Evolutionary conservation across 208 protist species (phyloP), one percentile per base, ranked within the genome.

Genomic region (Trypanosoma mega): DNA sequence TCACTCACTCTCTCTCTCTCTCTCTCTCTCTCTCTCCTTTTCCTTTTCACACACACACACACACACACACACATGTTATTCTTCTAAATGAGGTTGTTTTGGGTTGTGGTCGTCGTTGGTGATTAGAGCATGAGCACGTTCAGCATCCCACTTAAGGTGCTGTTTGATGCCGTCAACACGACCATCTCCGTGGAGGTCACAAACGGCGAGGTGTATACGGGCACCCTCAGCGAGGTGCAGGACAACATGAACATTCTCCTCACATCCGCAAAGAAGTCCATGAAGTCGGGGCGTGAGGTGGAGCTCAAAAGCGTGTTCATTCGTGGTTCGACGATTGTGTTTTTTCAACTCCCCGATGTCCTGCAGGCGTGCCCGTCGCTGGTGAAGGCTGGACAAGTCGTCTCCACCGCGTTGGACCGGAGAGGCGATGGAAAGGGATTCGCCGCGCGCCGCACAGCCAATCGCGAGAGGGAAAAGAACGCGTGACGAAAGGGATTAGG

Each of bases 181-280:
- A 76, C 80, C 16, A 75, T 98, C 7, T 92, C 93, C 5, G 62
- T 98, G 36, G 95, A 98, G 68, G 64, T 97, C 14, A 82, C 71
- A 34, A 96, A 85, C 2, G 93, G 95, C 23, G 93, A 98, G 64
- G 56, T 96, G 0, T 97, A 95, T 67, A 78, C 82, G 12, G 96
- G 96, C 41, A 90, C 76, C 0, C 56, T 98, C 8, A 73, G 68
- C 20, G 86, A 96, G 34, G 60, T 91, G 27, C 82, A 97, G 81
- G 85, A 96, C 34, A 97, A 84, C 54, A 97, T 98, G 89, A 97
- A 97, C 66, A 72, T 94, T 6, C 57, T 96, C 31, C 75, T 98
- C 6, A 81, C 62, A 45, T 55, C 85, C 20, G 90, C 92, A 16
- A 90, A 72, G 18, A 86, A 92, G 59, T 92, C 78, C 9, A 80